Evolutionary conservation across 139 green algal genomes (phyloP), one percentile per base, ranked within the genome.

Genomic region (Picochlorum sp.): DNA sequence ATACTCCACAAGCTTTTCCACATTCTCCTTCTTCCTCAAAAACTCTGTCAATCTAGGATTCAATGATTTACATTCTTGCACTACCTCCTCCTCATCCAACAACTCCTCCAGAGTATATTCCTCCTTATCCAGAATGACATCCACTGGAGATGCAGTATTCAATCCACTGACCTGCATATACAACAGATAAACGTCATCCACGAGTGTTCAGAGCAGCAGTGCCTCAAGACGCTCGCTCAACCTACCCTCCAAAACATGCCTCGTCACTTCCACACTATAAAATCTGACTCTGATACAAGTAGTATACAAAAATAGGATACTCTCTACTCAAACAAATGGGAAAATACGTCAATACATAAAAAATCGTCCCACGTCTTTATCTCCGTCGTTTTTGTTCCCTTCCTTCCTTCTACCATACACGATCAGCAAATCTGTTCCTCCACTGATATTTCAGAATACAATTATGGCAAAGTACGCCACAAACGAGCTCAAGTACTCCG

Each of bases 21-120:
- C 81, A 1, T 74, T 83, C 30, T 79, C 73, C 15, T 72, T 71
- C 57, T 88, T 65, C 20, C 77, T 77, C 21, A 96, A 72, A 63
- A 92, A 97, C 10, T 77, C 72, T 0, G 92, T 78, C 0, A 97
- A 79, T 14, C 90, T 72, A 3, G 72, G 78, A 66, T 97, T 97
- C 3, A 96, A 75, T 1, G 78, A 83, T 65, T 94, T 93, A 85
- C 82, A 92, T 64, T 97, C 88, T 74, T 97, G 91, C 7, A 97
- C 89, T 8, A 96, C 69, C 71, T 96, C 91, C 49, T 96, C 90
- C 69, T 97, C 90, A 28, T 95, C 83, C 20, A 97, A 76, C 44
- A 97, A 78, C 66, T 97, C 91, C 67, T 96, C 91, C 16, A 97
- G 64, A 1, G 80, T 92, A 70, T 86, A 96, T 15, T 84, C 67